Conservation (phyloP, 192 early-diverging fungal genomes). For the Geosiphon pyriformis region DNA sequence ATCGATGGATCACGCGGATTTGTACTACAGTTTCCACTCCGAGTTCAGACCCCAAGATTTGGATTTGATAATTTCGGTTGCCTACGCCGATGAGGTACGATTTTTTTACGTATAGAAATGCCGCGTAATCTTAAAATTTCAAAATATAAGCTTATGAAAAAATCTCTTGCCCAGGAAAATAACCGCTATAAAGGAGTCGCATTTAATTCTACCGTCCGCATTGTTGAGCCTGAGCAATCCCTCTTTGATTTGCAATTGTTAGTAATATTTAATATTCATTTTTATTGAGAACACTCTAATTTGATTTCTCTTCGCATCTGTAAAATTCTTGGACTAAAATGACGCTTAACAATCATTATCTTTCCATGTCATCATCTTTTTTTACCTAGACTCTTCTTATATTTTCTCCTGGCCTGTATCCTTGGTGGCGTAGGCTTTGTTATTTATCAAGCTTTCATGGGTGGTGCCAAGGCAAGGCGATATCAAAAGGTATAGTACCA, state of each 20-base stretch:
- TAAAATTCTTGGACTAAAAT: not conserved
- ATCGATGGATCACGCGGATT: constrained; percentile 29
- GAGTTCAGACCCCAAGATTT: constrained; percentile 43
- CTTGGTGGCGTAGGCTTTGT: constrained; percentile 42
- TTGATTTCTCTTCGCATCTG: not conserved
- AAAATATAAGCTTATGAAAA: no score
- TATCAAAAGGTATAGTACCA: constrained; percentile 25
- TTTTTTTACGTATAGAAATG: no score
- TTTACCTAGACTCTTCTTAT: constrained; percentile 42
- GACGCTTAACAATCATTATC: not conserved
- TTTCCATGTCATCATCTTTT: not conserved
- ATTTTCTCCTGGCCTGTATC: constrained; percentile 34
- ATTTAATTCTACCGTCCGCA: constrained; percentile 41
- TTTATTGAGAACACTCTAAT: not conserved
- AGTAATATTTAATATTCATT: constrained; percentile 24
- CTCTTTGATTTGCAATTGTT: constrained; percentile 55
- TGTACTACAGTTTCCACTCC: constrained; percentile 43
- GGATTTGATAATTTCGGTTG: constrained; percentile 39
- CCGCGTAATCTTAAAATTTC: no score
- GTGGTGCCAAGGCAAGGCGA: constrained; percentile 27
- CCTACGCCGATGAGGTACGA: constrained; percentile 37
- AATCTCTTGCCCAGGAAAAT: constrained; percentile 25
- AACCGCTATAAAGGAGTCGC: constrained; percentile 35
- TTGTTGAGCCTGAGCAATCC: constrained; percentile 44
- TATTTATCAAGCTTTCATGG: constrained; percentile 43